Evolutionary conservation across 2,329 filamentous ascomycete genomes (phyloP).

Genomic region (Talaromyces marneffei): DNA sequence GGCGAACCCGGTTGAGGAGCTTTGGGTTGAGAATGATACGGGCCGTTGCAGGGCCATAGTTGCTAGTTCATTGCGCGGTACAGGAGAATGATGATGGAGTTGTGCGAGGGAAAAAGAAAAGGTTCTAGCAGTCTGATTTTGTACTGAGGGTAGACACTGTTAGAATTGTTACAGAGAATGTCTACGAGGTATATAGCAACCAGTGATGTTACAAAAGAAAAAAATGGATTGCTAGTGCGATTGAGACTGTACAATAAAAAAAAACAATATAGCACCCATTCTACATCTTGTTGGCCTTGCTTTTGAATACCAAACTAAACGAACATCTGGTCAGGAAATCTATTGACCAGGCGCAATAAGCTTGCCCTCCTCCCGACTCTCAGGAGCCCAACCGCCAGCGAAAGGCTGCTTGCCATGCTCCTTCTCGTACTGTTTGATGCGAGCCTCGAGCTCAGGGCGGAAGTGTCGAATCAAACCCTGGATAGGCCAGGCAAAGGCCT

Average conservation of each 20-base stretch:
- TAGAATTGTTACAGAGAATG: too few species aligned
- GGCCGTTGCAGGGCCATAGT: background rate
- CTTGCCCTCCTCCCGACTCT: constrained; percentile 69
- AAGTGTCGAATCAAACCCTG: constrained; percentile 98
- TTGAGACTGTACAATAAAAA: constrained; percentile 15
- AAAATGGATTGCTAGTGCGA: constrained; percentile 13
- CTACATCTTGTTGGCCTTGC: constrained; percentile 8
- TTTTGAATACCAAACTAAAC: constrained; percentile 8
- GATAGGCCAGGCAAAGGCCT: constrained; percentile 97
- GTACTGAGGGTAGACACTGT: too few species aligned
- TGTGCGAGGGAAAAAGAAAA: too few species aligned
- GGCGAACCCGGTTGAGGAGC: background rate
- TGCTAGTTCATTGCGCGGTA: background rate
- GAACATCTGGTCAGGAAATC: constrained; percentile 23
- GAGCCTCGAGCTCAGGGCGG: constrained; percentile 86
- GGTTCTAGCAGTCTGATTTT: background rate
- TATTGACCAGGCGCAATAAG: constrained; percentile 88
- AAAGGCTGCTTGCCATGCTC: constrained; percentile 62
- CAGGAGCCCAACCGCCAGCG: constrained; percentile 81
- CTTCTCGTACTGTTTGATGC: constrained; percentile 74
- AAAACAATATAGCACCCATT: constrained; percentile 10
- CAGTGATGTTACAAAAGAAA: background rate
- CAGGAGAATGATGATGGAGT: background rate
- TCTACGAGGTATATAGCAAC: background rate
- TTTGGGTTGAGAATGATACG: background rate